Evolutionary conservation across 225 moss, liverwort and hornwort species (phyloP), one percentile per base, ranked within the genome.

Genomic region (Takakia lepidozioides): DNA sequence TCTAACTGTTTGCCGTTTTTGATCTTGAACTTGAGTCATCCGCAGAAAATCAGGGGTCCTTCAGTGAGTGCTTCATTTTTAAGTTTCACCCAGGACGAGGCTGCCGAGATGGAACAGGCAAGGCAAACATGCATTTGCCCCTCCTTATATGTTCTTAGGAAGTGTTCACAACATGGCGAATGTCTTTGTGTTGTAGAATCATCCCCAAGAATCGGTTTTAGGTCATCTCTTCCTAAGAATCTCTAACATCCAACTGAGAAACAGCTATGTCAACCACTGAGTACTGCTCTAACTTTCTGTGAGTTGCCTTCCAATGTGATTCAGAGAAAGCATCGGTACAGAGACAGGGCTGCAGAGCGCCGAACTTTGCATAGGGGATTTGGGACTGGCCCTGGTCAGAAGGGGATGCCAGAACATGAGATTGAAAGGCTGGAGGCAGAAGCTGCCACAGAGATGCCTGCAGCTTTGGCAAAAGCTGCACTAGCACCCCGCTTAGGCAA

Each of bases 371-470:
- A 98, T 58, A 79, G 80, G 60, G 95, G 95, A 10, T 87, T 98
- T 72, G 95, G 95, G 46, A 77, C 70, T 28, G 95, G 90, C 64
- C 95, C 95, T 39, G 95, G 95, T 49, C 95, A 98, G 59, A 98
- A 91, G 59, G 47, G 57, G 56, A 48, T 87, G 17, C 80, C 84
- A 42, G 52, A 76, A 39, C 70, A 67, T 62, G 87, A 98, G 57
- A 65, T 84, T 68, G 95, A 98, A 54, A 83, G 71, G 65, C 52
- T 73, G 61, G 95, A 98, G 54, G 95, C 87, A 52, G 95, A 91
- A 52, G 77, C 69, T 56, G 87, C 80, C 38, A 72, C 73, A 34
- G 80, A 63, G 43, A 87, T 98, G 90, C 82, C 69, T 41, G 78
- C 74, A 67, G 87, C 81, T 43, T 74, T 98, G 73, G 71, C 68